phyloP scores from a whole-genome alignment of 495 filamentous ascomycete species.

The Xylaria sp. region DNA sequence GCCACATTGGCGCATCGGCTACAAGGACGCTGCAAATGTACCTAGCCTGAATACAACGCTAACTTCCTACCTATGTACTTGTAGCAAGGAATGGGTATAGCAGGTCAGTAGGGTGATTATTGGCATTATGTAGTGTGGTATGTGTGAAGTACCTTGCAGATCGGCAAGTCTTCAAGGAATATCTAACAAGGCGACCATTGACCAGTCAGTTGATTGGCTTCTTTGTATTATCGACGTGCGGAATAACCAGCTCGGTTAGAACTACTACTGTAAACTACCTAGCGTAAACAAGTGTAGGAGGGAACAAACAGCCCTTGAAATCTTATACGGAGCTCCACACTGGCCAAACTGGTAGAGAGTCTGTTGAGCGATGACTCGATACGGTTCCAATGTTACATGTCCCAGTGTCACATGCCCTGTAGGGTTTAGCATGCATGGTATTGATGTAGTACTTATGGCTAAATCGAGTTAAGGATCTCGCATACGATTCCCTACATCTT shows the following conservation, averaged over 20 bases:
- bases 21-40: background rate
- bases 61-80: background rate
- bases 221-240: background rate
- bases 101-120: background rate
- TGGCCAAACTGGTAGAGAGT: background rate
- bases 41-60: background rate
- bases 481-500: background rate
- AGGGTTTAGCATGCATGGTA: background rate
- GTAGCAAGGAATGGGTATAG: background rate
- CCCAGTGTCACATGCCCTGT: background rate
- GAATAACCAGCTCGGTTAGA: background rate
- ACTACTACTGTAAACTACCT: background rate
- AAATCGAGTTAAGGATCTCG: background rate
- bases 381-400: background rate
- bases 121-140: no score
- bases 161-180: background rate
- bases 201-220: background rate
- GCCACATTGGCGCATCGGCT: slow-evolving; percentile 1
- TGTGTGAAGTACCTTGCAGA: background rate
- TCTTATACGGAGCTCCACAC: background rate
- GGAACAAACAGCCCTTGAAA: background rate
- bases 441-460: background rate
- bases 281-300: background rate
- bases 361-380: background rate
- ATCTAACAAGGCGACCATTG: background rate